A percentile compares a stretch with the other conserved stretches of the same genome.
Evolutionary conservation across 805 yeast species (phyloP).

Genomic region (Helenozyma rhizophorensis): DNA sequence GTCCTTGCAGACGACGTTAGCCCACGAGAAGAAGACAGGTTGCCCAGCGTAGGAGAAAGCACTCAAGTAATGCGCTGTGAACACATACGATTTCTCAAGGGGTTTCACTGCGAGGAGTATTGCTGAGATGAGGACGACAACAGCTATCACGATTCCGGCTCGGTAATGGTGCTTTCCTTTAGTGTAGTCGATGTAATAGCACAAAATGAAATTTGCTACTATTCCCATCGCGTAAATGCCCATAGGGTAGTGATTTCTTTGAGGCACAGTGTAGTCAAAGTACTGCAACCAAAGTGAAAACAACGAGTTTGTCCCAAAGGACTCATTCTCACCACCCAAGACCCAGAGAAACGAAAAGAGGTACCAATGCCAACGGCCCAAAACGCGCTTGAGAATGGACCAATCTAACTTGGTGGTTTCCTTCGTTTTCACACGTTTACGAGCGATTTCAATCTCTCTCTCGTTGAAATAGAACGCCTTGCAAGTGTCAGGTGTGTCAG

Average conservation of each 20-base stretch:
- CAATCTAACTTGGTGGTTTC: constrained; percentile 8
- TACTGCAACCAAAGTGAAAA: constrained; percentile 45
- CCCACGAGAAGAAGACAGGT: constrained; percentile 61
- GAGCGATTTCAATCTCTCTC: constrained; percentile 15
- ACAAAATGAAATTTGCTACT: constrained; percentile 39
- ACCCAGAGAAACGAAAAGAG: constrained; percentile 50
- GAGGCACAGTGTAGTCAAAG: constrained; percentile 37
- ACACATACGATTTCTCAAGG: constrained; percentile 30
- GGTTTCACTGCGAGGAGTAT: constrained; percentile 45
- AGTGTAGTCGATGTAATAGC: constrained; percentile 40
- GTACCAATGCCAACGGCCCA: constrained; percentile 56
- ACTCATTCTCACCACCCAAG: constrained; percentile 46
- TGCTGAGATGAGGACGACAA: constrained; percentile 41
- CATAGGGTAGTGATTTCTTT: constrained; percentile 51
- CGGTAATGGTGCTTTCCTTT: constrained; percentile 39
- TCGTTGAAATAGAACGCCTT: constrained; percentile 33
- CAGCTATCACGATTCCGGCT: constrained; percentile 42
- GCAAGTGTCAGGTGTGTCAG: constrained; percentile 49
- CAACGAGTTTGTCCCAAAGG: constrained; percentile 42
- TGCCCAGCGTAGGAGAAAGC: constrained; percentile 58
- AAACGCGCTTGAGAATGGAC: constrained; percentile 33
- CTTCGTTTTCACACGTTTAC: constrained; percentile 6
- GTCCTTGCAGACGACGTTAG: constrained; percentile 52
- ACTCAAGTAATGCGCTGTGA: constrained; percentile 52
- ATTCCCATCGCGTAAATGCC: constrained; percentile 53